Evolutionary conservation across 257 asterid genomes (phyloP).

Genomic region (Capsicum chinense): DNA sequence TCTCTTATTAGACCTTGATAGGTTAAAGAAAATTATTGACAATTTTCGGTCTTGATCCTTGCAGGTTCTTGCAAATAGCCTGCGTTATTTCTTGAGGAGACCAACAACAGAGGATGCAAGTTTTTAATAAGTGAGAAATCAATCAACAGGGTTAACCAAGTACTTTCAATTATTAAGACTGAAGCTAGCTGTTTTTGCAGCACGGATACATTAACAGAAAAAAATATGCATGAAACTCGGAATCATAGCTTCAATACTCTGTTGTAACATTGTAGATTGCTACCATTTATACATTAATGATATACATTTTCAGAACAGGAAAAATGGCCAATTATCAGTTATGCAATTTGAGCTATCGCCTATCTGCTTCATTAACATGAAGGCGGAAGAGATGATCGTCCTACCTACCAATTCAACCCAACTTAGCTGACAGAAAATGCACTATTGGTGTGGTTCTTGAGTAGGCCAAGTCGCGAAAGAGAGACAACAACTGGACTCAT

Average conservation of each 20-base stretch:
- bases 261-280: conserved; percentile 18
- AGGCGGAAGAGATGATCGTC: background rate
- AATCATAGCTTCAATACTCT: conserved; percentile 24
- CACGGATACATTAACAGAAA: conserved; percentile 6
- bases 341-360: background rate
- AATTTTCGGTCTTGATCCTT: conserved; percentile 16
- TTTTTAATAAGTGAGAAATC: conserved; percentile 50
- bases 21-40: background rate
- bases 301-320: background rate
- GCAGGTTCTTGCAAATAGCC: conserved; percentile 89
- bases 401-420: background rate
- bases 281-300: background rate
- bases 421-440: background rate
- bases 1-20: background rate
- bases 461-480: background rate
- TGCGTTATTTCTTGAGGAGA: conserved; percentile 83
- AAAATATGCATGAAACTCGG: conserved; percentile 24
- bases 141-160: background rate
- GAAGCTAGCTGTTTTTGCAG: background rate
- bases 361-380: background rate
- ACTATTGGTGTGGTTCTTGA: too few species aligned
- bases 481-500: background rate
- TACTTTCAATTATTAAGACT: background rate
- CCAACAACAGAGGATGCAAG: conserved; percentile 89
- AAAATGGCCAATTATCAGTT: background rate